Base-by-base conservation (phyloP, 2,329 filamentous ascomycete genomes). In the Aspergillus tanneri region DNA sequence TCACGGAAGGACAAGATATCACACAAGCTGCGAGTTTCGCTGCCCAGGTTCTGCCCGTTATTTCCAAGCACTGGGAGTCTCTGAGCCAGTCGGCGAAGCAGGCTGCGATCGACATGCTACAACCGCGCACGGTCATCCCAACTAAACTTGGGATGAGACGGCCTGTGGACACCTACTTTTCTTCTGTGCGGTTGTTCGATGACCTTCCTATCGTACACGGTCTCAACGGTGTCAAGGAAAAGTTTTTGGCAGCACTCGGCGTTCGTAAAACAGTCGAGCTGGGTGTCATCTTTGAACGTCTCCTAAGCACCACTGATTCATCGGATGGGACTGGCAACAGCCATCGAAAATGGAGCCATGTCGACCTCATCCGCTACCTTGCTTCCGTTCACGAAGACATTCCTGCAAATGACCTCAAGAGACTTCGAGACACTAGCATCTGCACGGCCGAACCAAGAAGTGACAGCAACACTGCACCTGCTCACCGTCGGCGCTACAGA, bases 251-350 rank as follows among this genome's bases (percentile, higher is more conserved):
- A 2, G 82, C 88, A 2, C 76, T 99, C 24, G 92, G 93, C 3
- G 91, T 99, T 21, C 84, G 93, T 50, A 97, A 97, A 73, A 99
- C 93, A 0, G 85, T 99, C 16, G 93, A 99, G 58, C 75, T 99
- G 2, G 90, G 90, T 24, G 92, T 95, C 23, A 95, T 99, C 23
- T 97, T 99, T 61, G 87, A 88, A 19, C 82, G 92, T 36, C 78
- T 99, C 35, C 79, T 96, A 57, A 84, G 80, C 43, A 78, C 83
- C 0, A 63, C 74, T 0, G 73, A 78, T 11, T 53, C 68, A 2
- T 64, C 67, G 16, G 68, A 72, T 16, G 78, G 79, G 21, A 71
- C 70, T 28, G 76, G 75, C 18, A 71, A 74, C 18, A 79, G 53
- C 10, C 60, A 63, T 23, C 57, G 78, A 51, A 84, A 85, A 67